Conservation (phyloP, 345 rosid species). For the Linum usitatissimum region DNA sequence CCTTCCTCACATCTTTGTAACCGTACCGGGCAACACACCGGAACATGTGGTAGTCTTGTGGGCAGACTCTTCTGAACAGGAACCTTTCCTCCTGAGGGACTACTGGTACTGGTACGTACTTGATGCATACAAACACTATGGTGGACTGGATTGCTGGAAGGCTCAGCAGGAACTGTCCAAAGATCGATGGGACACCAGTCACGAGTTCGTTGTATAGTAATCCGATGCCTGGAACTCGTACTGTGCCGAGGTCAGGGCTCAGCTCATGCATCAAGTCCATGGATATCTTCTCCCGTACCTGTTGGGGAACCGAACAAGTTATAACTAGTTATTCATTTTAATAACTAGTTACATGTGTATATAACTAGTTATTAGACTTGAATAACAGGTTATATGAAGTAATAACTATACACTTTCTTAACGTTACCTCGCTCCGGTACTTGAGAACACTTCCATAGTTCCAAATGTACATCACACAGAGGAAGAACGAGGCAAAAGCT, state of each 20-base stretch:
- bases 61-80: constrained; percentile 80
- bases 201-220: constrained; percentile 80
- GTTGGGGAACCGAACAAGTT: no score
- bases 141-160: constrained; percentile 93
- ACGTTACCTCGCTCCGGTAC: constrained; percentile 68
- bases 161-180: constrained; percentile 72
- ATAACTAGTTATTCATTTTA: no score
- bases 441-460: constrained; percentile 90
- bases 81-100: constrained; percentile 88
- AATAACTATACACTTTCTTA: no score
- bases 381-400: no score
- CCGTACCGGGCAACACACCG: constrained; percentile 84
- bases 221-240: constrained; percentile 80
- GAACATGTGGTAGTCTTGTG: constrained; percentile 90
- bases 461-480: constrained; percentile 81
- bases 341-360: no score
- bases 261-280: constrained; percentile 80
- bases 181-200: constrained; percentile 79
- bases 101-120: constrained; percentile 84
- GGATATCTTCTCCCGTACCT: constrained; percentile 57
- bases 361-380: no score
- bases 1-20: constrained; percentile 81
- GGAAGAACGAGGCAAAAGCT: constrained; percentile 62
- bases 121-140: constrained; percentile 79
- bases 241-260: constrained; percentile 77